Conservation (phyloP, 2,329 filamentous ascomycete species). For the Neonectria hederae region DNA sequence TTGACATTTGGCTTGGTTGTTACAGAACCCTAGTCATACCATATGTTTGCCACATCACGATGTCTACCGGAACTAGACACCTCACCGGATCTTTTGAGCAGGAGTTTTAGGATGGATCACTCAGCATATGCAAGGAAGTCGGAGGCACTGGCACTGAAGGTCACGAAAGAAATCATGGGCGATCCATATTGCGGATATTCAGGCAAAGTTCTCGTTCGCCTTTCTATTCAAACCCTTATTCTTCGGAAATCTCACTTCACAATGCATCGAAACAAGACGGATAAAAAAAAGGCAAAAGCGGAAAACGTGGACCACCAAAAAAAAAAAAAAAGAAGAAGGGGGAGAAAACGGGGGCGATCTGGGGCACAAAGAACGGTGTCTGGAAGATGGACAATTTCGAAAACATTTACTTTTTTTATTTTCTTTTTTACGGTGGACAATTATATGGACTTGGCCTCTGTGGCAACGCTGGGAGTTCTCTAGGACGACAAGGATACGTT, state of each 20-base stretch:
- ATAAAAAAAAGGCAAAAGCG: conserved; percentile 15
- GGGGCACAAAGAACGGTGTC: conserved; percentile 5
- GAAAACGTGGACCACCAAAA: conserved; percentile 12
- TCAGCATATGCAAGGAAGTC: conserved; percentile 15
- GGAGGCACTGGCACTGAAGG: conserved; percentile 1
- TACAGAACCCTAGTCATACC: conserved; percentile 9
- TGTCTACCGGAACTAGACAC: conserved; percentile 7
- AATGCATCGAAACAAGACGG: background rate
- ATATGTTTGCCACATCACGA: conserved; percentile 15
- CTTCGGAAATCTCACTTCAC: background rate
- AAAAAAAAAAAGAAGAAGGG: conserved; percentile 1
- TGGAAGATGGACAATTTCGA: conserved; percentile 17
- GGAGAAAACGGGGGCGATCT: background rate
- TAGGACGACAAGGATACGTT: conserved; percentile 24
- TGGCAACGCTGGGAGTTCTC: conserved; percentile 35
- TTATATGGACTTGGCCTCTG: conserved; percentile 20
- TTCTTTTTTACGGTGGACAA: conserved; percentile 2
- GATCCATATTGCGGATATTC: background rate
- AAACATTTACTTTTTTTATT: conserved; percentile 11
- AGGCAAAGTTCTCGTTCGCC: background rate
- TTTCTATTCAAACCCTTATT: conserved; percentile 1
- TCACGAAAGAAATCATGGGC: conserved; percentile 7
- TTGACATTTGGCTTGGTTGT: conserved; percentile 20
- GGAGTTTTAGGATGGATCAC: conserved; percentile 12
- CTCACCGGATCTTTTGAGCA: conserved; percentile 13